Evolutionary conservation across 1,284 basidiomycete species (phyloP).

Genomic region (Ustilago lituana): DNA sequence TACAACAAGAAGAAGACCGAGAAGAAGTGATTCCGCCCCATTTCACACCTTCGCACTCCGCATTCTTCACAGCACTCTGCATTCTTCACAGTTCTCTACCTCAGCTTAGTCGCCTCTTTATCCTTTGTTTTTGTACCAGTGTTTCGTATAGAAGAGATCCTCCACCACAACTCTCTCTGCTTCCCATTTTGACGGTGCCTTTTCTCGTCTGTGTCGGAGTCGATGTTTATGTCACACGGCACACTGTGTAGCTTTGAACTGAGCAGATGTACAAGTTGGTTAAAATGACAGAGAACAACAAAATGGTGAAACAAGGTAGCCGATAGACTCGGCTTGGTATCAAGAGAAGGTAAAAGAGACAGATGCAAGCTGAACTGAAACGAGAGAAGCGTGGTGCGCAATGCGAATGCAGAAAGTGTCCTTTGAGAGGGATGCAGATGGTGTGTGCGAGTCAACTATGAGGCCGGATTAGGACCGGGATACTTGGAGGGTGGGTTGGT

Average conservation of each 20-base stretch:
- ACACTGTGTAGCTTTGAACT: not conserved
- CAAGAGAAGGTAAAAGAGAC: not conserved
- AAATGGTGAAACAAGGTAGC: not conserved
- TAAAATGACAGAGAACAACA: not conserved
- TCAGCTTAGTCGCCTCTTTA: not conserved
- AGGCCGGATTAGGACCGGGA: conserved; percentile 36
- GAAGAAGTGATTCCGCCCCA: conserved; percentile 29
- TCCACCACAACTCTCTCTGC: conserved; percentile 28
- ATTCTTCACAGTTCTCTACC: too few species aligned
- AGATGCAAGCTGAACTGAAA: not conserved
- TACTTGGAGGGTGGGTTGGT: conserved; percentile 41
- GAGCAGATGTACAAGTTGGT: not conserved
- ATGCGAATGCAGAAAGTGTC: too few species aligned
- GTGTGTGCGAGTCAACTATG: not conserved
- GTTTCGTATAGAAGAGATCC: conserved; percentile 17
- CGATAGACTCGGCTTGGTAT: conserved; percentile 11
- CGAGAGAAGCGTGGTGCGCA: not conserved
- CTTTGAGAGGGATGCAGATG: too few species aligned
- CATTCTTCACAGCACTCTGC: too few species aligned
- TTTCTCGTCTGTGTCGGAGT: too few species aligned
- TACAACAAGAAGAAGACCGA: conserved; percentile 59
- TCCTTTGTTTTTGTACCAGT: conserved; percentile 11
- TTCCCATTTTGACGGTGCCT: not conserved
- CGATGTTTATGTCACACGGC: too few species aligned
- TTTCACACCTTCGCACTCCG: not conserved